A percentile compares a stretch with the other conserved stretches of the same genome.
These are phyloP conservation scores for Aeminium ludgeri DNA, from an alignment of 495 filamentous ascomycete genomes.

Conservation along the genomic window DNA sequence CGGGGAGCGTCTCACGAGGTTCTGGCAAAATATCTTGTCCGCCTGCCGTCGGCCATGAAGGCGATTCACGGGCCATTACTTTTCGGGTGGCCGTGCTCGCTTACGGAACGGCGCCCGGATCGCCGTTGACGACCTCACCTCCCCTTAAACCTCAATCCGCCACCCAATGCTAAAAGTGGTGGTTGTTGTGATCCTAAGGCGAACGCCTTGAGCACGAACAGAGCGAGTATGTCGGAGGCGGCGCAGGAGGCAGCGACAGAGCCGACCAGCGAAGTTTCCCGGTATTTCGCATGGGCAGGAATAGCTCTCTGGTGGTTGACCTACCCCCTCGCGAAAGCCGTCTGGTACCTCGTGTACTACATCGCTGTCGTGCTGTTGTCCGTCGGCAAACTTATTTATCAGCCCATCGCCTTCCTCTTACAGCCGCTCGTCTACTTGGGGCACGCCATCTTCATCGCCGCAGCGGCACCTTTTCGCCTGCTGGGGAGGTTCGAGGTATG, in stretches of 20 bases:
- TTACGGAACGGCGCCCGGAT: background rate
- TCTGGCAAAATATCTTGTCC: background rate
- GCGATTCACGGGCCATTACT: background rate
- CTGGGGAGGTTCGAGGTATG: conserved; percentile 49
- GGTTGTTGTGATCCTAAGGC: too few species aligned
- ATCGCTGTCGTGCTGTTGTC: conserved; percentile 22
- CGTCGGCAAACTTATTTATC: conserved; percentile 24
- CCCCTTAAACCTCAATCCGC: too few species aligned
- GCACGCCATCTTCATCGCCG: conserved; percentile 17
- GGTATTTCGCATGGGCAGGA: conserved; percentile 16
- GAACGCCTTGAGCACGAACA: too few species aligned
- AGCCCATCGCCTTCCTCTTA: conserved; percentile 22
- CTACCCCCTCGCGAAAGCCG: conserved; percentile 25
- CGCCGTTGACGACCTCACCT: background rate
- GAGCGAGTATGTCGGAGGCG: too few species aligned
- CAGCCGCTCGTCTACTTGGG: conserved; percentile 21
- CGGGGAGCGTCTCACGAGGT: conserved; percentile 9
- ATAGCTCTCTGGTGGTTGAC: conserved; percentile 24
- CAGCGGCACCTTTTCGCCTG: conserved; percentile 24
- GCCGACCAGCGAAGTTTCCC: background rate
- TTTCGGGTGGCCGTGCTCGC: background rate
- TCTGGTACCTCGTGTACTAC: conserved; percentile 22
- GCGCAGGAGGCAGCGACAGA: background rate
- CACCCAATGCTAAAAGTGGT: background rate
- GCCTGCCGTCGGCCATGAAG: background rate